These are phyloP conservation scores for Aspergillus panamensis DNA, from an alignment of 495 filamentous ascomycete species.

Conservation along the genomic window DNA sequence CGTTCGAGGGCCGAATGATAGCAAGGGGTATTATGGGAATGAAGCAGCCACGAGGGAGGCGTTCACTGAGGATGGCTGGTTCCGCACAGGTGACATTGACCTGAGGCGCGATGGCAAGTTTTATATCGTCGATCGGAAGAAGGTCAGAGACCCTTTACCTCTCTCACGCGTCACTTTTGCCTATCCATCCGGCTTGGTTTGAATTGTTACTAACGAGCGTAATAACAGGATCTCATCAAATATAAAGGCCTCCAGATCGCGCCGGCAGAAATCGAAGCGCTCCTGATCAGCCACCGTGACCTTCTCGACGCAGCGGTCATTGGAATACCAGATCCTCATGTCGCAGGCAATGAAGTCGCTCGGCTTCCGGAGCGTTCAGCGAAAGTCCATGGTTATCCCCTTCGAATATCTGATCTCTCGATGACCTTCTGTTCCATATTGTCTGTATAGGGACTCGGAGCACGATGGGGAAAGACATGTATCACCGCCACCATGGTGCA, in stretches of 20 bases:
- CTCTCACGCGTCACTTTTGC: too few species aligned
- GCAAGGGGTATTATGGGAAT: not conserved
- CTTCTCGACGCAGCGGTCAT: not conserved
- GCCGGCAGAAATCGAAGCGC: not conserved
- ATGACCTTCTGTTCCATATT: too few species aligned
- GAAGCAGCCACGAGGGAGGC: not conserved
- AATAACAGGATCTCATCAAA: not conserved
- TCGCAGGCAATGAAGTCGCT: not conserved
- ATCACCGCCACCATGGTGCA: too few species aligned
- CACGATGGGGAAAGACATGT: too few species aligned
- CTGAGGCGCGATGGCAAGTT: not conserved
- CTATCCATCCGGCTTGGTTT: not conserved
- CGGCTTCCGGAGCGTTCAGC: too few species aligned
- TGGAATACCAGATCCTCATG: not conserved
- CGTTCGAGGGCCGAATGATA: not conserved
- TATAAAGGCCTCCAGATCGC: not conserved
- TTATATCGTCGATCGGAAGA: slow-evolving; percentile 6
- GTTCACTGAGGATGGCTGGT: slow-evolving; percentile 2
- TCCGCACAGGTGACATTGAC: slow-evolving; percentile 1
- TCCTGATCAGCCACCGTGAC: not conserved
- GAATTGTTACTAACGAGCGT: not conserved
- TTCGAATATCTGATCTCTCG: too few species aligned
- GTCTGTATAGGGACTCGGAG: too few species aligned
- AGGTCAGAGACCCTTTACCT: not conserved
- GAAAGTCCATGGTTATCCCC: too few species aligned